Conservation (phyloP, 345 rosid species). For the Anacardium occidentale region DNA sequence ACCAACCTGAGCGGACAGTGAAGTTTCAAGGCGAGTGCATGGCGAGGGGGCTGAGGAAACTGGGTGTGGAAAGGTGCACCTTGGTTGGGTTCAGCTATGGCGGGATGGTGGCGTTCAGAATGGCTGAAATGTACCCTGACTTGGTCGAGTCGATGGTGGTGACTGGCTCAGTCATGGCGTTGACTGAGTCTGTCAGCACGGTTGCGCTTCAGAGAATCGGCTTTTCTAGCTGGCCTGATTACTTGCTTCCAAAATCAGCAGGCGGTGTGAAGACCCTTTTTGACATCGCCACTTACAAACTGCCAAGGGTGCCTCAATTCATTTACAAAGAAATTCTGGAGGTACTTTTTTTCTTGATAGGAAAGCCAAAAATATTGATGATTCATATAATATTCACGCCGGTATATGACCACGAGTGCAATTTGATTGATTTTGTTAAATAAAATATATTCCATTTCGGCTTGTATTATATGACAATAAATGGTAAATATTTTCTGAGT, state of each 20-base stretch:
- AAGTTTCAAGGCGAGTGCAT: conserved; percentile 47
- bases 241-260: conserved; percentile 36
- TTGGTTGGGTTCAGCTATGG: conserved; percentile 48
- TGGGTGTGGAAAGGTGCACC: conserved; percentile 41
- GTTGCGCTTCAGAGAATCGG: conserved; percentile 25
- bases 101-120: conserved; percentile 41
- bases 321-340: conserved; percentile 25
- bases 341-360: conserved; percentile 20
- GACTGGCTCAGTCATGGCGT: conserved; percentile 24
- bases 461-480: too few relatives aligned
- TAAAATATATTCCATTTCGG: too few relatives aligned
- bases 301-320: conserved; percentile 27
- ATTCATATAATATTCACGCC: too few relatives aligned
- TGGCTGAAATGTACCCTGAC: conserved; percentile 40
- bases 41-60: conserved; percentile 31
- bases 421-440: too few relatives aligned
- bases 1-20: conserved; percentile 22
- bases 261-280: conserved; percentile 18
- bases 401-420: too few relatives aligned
- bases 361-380: too few relatives aligned
- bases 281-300: conserved; percentile 13
- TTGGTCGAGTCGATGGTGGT: conserved; percentile 44
- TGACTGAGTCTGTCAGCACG: conserved; percentile 36
- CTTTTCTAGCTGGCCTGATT: conserved; percentile 28
- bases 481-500: too few relatives aligned